Evolutionary conservation across 2,329 filamentous ascomycete species (phyloP).

Genomic region (Penicillium aurantiogriseum): DNA sequence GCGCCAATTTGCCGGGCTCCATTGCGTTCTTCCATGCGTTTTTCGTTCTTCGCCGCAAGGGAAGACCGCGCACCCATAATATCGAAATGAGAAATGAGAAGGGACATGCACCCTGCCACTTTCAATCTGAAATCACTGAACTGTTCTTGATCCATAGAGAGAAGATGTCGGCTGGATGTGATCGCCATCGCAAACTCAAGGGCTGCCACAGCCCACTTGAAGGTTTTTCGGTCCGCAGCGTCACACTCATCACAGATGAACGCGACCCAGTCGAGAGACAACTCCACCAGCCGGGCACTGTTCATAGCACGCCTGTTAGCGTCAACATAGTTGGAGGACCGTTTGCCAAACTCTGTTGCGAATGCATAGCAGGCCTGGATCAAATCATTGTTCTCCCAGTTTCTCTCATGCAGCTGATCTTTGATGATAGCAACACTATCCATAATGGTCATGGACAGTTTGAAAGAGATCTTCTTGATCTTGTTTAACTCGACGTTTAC

Average conservation of each 20-base stretch:
- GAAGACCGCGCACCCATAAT: conserved; percentile 97
- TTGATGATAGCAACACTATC: conserved; percentile 94
- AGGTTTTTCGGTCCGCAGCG: conserved; percentile 90
- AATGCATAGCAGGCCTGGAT: conserved; percentile 98
- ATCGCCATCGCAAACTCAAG: conserved; percentile 97
- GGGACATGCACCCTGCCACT: conserved; percentile 94
- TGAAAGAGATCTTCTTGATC: conserved; percentile 93
- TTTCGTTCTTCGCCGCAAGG: conserved; percentile 89
- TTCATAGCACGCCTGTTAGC: conserved; percentile 95
- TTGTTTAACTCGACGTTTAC: conserved; percentile 89
- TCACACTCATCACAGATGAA: conserved; percentile 98
- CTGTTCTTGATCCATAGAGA: conserved; percentile 85
- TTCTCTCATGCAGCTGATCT: conserved; percentile 67
- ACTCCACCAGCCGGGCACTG: conserved; percentile 87
- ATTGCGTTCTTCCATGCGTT: conserved; percentile 75
- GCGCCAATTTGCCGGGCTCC: conserved; percentile 77
- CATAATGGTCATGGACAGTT: conserved; percentile 97
- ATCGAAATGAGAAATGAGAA: conserved; percentile 97
- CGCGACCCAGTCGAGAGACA: conserved; percentile 94
- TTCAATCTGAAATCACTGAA: conserved; percentile 80
- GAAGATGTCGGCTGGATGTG: conserved; percentile 87
- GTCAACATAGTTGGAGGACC: conserved; percentile 93
- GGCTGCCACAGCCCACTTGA: conserved; percentile 93
- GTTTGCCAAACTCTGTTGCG: conserved; percentile 96
- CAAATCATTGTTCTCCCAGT: conserved; percentile 86